Evolutionary conservation across 2,329 filamentous ascomycete genomes (phyloP), one percentile per base, ranked within the genome.

Genomic region (Microdochium bolleyi): DNA sequence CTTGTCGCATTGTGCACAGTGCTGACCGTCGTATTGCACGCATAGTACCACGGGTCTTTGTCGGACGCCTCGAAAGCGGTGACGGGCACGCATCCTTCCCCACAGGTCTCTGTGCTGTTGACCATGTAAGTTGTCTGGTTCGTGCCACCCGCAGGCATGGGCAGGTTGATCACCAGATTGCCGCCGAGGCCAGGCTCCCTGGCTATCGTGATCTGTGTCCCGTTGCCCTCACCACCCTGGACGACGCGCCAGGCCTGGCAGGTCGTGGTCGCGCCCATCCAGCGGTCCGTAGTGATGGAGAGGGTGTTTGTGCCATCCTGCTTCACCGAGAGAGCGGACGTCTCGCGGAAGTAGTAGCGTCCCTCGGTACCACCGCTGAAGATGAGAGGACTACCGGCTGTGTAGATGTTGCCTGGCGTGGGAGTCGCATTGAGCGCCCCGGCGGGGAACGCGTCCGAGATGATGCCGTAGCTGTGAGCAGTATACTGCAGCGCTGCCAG

Each of bases 401-500:
- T 61, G 54, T 60, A 66, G 19, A 72, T 53, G 2, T 56, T 58
- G 1, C 70, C 67, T 0, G 67, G 58, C 7, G 14, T 16, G 0
- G 70, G 72, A 2, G 62, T 50, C 1, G 56, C 44, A 1, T 57
- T 52, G 2, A 64, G 30, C 0, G 2, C 2, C 2, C 54, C 64
- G 9, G 59, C 52, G 22, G 54, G 52, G 49, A 62, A 68, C 2
- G 63, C 67, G 4, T 67, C 64, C 2, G 65, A 66, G 10, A 74
- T 55, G 11, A 64, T 65, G 9, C 73, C 73, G 51, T 70, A 74
- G 49, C 71, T 74, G 24, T 75, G 73, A 13, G 74, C 73, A 1
- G 69, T 72, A 49, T 71, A 75, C 49, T 72, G 62, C 22, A 73
- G 61, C 24, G 71, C 69, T n/a, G 57, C 62, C 14, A 55, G 51